Evolutionary conservation across 2,329 filamentous ascomycete species (phyloP).

Genomic region (Sarocladium kiliense): DNA sequence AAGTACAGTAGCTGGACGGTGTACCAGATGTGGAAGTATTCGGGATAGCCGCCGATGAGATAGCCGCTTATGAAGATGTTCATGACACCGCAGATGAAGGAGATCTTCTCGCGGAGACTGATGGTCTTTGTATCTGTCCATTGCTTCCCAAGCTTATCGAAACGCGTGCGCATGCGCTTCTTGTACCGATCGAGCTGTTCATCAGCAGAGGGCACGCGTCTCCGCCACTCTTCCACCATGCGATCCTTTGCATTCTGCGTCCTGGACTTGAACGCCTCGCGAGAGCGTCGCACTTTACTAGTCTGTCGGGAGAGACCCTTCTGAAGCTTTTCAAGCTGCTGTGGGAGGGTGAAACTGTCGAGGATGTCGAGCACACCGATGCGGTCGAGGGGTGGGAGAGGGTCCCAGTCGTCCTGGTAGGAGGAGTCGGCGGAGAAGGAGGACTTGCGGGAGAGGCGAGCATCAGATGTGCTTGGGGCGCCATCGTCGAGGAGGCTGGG

Average conservation of each 20-base stretch:
- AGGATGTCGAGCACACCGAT: constrained; percentile 89
- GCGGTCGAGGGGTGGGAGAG: constrained; percentile 81
- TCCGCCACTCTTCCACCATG: constrained; percentile 89
- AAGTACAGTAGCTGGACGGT: constrained; percentile 84
- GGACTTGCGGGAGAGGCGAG: constrained; percentile 64
- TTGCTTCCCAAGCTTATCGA: constrained; percentile 77
- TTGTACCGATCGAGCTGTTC: constrained; percentile 91
- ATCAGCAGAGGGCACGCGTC: constrained; percentile 77
- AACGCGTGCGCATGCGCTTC: constrained; percentile 77
- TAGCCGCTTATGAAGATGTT: constrained; percentile 98
- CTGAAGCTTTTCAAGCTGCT: constrained; percentile 87
- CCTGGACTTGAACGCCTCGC: constrained; percentile 71
- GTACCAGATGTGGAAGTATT: constrained; percentile 92
- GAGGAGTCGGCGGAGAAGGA: constrained; percentile 81
- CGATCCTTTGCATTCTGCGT: constrained; percentile 77
- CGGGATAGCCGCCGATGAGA: constrained; percentile 77
- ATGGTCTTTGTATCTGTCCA: constrained; percentile 91
- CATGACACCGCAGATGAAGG: constrained; percentile 92
- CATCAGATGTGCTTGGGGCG: constrained; percentile 15
- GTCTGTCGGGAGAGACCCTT: constrained; percentile 76
- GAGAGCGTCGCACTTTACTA: constrained; percentile 76
- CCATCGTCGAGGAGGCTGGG: constrained; percentile 30
- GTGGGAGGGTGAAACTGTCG: constrained; percentile 86
- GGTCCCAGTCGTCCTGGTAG: constrained; percentile 86
- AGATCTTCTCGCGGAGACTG: constrained; percentile 85